Evolutionary conservation across 257 asterid genomes (phyloP), one percentile per base, ranked within the genome.

Genomic region (Knoxia roxburghii): DNA sequence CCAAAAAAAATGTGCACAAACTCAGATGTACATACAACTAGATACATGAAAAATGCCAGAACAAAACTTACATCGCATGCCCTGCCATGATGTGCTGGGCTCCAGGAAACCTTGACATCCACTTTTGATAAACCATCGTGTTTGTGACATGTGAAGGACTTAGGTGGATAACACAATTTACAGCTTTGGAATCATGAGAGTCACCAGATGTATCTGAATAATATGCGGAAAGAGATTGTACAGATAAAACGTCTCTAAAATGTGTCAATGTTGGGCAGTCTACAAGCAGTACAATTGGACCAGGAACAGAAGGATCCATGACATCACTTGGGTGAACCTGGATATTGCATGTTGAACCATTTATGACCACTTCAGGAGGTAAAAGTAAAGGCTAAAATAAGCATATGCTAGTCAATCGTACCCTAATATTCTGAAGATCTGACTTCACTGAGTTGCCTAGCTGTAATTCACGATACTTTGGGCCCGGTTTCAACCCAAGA

Each of bases 1-100:
- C n/a, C 12, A 5, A 56, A 77, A n/a, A 60, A 55, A 27, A 17
- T 5, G 12, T 13, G 12, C 20, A 37, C 14, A 0, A 6, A 10
- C 53, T 23, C 58, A 57, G 62, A 57, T 5, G 27, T 27, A 27
- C 20, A 64, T 7, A 48, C 55, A 20, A 32, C 10, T 30, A 14
- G 40, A 65, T 53, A 63, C 29, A 40, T 21, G 54, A 65, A 64
- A n/a, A 73, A 75, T 35, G 32, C 29, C 9, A 2, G 23, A 0
- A 56, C 24, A 62, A 6, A 50, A 80, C 98, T 67, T 71, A 92
- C 98, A 71, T 79, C 78, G 88, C 90, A 79, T 94, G 99, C 69
- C 99, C 96, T 54, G 97, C 99, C 96, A 94, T 84, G 79, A 94
- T 85, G 77, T 94, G 99, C 78, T 87, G 92, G 59, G 97, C 95